Base-by-base conservation (phyloP, 176 grass and related monocot species). In the Rhynchospora pubera region DNA sequence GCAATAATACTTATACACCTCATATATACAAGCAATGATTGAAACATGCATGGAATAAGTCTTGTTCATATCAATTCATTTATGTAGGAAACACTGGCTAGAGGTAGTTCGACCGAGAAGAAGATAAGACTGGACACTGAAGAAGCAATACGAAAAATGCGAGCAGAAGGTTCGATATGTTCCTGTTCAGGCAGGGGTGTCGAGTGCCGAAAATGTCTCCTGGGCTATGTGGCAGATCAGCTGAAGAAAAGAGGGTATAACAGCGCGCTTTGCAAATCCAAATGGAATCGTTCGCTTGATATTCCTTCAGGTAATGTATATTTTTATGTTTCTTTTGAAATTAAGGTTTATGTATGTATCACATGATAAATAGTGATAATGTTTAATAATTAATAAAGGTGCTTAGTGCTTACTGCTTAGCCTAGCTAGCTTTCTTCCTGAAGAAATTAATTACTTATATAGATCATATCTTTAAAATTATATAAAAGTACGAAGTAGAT, bases 231-330 rank as follows among this genome's bases (percentile, higher is more conserved):
- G 48, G 7, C 79, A 5, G 53, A 87, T 43, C 52, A 82, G 46
- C 68, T 87, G 13, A 78, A 58, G 28, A 79, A 19, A 22, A 82
- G 51, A 18, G 85, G 85, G 2, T 87, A 77, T 30, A 83, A 87
- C 69, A 87, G 85, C 28, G 79, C 85, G 4, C 42, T 87, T 14
- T 87, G 85, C 68, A 82, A 67, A 63, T 87, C 85, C 10, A 83
- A 83, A 68, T 87, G 85, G 85, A 79, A 11, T 32, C 64, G 79
- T 3, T 87, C 85, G 3, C 68, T 59, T 24, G 58, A 87, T 56
- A 78, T 87, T n/a, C 79, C 85, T 67, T 87, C 85, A 32, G 85
- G 85, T 87, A 77, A 83, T 52, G 3, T 7, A 42, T 51, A 10
- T 73, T 24, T 5, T 22, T 3, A 13, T 48, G 22, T 9, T 73